phyloP scores from a whole-genome alignment of 345 rosid genomes.

The Syzygium aqueum region DNA sequence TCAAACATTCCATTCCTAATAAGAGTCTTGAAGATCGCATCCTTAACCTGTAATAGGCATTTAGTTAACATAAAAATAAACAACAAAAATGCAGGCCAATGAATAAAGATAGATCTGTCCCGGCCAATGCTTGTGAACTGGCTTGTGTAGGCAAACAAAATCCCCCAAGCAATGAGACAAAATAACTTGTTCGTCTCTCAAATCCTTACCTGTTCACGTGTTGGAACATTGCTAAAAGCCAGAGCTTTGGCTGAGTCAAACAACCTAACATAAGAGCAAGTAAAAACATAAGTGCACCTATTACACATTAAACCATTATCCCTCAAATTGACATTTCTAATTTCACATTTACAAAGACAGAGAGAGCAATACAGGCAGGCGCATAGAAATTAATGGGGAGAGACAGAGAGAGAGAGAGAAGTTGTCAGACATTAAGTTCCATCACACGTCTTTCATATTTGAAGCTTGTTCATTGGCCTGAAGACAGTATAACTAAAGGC shows the following conservation, averaged over 20 bases:
- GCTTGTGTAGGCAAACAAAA: not conserved
- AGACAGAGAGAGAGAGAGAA: not conserved
- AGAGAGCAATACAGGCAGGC: not conserved
- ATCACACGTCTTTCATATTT: not conserved
- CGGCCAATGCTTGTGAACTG: not conserved
- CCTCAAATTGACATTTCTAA: not conserved
- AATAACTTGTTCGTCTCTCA: not conserved
- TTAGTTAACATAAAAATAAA: not conserved
- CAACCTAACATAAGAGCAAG: constrained; percentile 30
- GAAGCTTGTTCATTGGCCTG: not conserved
- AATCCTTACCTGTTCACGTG: constrained; percentile 56
- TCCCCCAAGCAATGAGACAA: not conserved
- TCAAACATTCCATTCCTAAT: constrained; percentile 81
- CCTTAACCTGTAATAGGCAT: constrained; percentile 45
- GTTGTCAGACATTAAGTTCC: not conserved
- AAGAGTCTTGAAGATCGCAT: constrained; percentile 75
- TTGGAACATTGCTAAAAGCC: constrained; percentile 71
- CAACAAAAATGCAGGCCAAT: not conserved
- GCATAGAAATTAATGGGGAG: not conserved
- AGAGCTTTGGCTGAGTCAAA: constrained; percentile 89
- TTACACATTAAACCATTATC: not conserved
- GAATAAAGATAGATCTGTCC: not conserved
- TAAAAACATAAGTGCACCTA: constrained; percentile 1
- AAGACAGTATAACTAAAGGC: not conserved
- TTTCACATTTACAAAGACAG: not conserved